Conservation (phyloP, 1,139 yeast species). For the Geotrichum bryndzae region DNA sequence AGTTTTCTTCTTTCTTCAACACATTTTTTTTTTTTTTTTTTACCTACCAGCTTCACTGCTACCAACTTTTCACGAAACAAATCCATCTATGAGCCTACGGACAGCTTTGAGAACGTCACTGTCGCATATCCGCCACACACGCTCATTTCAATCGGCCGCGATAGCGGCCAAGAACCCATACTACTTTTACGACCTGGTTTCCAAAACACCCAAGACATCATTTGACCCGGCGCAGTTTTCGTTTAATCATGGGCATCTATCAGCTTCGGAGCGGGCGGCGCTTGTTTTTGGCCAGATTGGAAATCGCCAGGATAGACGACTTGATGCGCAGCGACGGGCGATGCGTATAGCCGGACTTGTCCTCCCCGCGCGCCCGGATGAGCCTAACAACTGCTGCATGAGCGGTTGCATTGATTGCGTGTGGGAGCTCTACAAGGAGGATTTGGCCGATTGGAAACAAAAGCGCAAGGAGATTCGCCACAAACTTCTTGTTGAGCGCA, state of each 20-base stretch:
- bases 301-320: constrained; percentile 33
- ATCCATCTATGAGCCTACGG: not conserved
- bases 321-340: constrained; percentile 29
- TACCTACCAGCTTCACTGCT: too few species aligned
- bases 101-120: not conserved
- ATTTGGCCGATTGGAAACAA: constrained; percentile 71
- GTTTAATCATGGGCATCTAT: constrained; percentile 17
- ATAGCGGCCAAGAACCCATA: not conserved
- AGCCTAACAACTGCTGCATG: constrained; percentile 96
- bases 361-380: constrained; percentile 76
- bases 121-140: not conserved
- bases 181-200: constrained; percentile 29
- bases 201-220: constrained; percentile 13
- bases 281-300: constrained; percentile 38
- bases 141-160: not conserved
- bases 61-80: not conserved
- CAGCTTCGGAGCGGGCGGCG: constrained; percentile 21
- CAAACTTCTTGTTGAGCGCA: constrained; percentile 5
- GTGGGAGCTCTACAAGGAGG: constrained; percentile 90
- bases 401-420: constrained; percentile 95
- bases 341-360: constrained; percentile 56
- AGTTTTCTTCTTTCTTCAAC: too few species aligned
- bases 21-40: too few species aligned
- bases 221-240: constrained; percentile 25
- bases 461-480: constrained; percentile 7